Evolutionary conservation across 2,329 filamentous ascomycete species (phyloP).

Genomic region (Botrytis fragariae): DNA sequence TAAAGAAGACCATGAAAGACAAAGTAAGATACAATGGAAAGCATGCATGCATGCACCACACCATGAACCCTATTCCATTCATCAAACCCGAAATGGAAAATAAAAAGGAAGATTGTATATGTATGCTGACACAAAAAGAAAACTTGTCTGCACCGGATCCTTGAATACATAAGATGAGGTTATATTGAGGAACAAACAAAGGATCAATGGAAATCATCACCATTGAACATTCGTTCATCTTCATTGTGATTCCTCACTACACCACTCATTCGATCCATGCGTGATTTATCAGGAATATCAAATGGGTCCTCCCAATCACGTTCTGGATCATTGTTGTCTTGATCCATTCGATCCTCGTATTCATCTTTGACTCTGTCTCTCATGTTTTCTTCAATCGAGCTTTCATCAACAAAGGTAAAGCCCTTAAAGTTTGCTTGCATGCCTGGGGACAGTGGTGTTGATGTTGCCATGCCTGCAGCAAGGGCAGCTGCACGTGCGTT

Average conservation of each 20-base stretch:
- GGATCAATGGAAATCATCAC: slow-evolving; percentile 63
- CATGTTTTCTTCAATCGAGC: slow-evolving; percentile 86
- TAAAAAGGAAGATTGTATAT: slow-evolving; percentile 12
- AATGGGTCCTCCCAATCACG: slow-evolving; percentile 39
- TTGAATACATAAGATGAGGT: slow-evolving; percentile 19
- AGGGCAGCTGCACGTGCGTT: slow-evolving; percentile 88
- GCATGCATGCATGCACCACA: slow-evolving; percentile 12
- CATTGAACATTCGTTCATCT: slow-evolving; percentile 58
- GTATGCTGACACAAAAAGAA: slow-evolving; percentile 8
- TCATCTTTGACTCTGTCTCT: slow-evolving; percentile 49
- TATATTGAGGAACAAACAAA: slow-evolving; percentile 19
- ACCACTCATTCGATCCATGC: slow-evolving; percentile 60
- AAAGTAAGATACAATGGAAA: slow-evolving; percentile 2
- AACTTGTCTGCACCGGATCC: not conserved
- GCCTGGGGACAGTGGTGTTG: slow-evolving; percentile 88
- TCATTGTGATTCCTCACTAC: slow-evolving; percentile 59
- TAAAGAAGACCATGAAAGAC: slow-evolving; percentile 4
- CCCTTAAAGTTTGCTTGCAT: slow-evolving; percentile 98
- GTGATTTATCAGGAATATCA: slow-evolving; percentile 47
- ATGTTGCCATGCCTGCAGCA: slow-evolving; percentile 80
- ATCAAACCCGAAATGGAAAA: not conserved
- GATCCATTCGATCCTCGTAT: slow-evolving; percentile 58
- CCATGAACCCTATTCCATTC: not conserved
- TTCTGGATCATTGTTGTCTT: slow-evolving; percentile 50
- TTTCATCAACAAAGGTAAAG: slow-evolving; percentile 99